Conservation (phyloP, 192 early-diverging fungal species). For the Coemansia sp. region DNA sequence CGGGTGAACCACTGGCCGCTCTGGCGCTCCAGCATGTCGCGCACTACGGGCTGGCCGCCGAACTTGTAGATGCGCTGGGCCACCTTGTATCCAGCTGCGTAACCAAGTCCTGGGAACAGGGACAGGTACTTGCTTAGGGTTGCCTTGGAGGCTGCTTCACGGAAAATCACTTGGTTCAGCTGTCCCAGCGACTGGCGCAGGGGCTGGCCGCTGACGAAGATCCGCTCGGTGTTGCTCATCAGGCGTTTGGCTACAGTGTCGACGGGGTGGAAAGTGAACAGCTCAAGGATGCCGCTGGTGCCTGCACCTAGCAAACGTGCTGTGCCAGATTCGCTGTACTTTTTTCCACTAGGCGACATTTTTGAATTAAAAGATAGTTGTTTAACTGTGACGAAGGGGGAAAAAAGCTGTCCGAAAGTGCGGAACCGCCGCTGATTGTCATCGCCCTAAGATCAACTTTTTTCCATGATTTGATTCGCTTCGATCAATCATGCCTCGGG, state of each 20-base stretch:
- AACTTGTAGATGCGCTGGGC: conserved; percentile 98
- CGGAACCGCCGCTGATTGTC: neutral
- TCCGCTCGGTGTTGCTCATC: conserved; percentile 88
- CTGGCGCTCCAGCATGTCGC: conserved; percentile 87
- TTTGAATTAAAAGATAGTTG: neutral
- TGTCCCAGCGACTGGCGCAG: conserved; percentile 63
- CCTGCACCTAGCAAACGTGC: conserved; percentile 90
- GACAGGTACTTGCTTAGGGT: conserved; percentile 85
- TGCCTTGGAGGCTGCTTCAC: conserved; percentile 74
- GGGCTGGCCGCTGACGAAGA: conserved; percentile 70
- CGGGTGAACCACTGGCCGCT: conserved; percentile 73
- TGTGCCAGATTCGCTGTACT: conserved; percentile 81
- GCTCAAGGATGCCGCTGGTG: conserved; percentile 90
- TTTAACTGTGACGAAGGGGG: neutral
- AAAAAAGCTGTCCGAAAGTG: neutral
- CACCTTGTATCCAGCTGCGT: conserved; percentile 98
- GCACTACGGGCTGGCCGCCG: conserved; percentile 95
- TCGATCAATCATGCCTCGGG: neutral
- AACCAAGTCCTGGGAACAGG: conserved; percentile 96
- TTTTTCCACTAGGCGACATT: conserved; percentile 50
- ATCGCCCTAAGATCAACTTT: neutral
- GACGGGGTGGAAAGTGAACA: conserved; percentile 96
- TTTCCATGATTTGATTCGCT: neutral
- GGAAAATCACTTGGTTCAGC: conserved; percentile 89
- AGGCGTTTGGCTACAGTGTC: conserved; percentile 98